Evolutionary conservation across 2,329 filamentous ascomycete genomes (phyloP), one percentile per base, ranked within the genome.

Genomic region (Penicillium corylophilum): DNA sequence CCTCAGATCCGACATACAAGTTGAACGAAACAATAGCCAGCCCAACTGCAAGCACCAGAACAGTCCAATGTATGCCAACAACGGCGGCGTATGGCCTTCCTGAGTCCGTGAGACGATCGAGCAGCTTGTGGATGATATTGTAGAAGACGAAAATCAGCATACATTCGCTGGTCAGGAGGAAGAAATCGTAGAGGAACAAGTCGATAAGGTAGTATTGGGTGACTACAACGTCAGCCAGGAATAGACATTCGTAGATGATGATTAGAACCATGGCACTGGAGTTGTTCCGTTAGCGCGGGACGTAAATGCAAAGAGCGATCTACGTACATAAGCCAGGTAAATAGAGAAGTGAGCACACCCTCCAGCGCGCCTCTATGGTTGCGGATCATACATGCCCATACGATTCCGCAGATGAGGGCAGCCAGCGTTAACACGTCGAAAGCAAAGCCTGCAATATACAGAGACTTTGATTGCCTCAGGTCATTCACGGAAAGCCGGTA

Each of bases 111-210:
- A 62, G 51, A 8, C 56, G 51, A 9, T 54, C 48, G 20, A 66
- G 52, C 8, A 57, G 31, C 39, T 44, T 31, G 35, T 65, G 55
- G 9, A 62, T 54, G 15, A 64, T 36, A 3, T 42, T 45, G 46
- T 60, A 66, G 49, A 65, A 60, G 33, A 60, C 50, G 24, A 55
- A 57, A 39, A 60, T 54, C 12, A 60, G 35, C 13, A 65, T 8
- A 18, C 55, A 52, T 10, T 45, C 18, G 2, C 33, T 51, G 10
- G 56, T 6, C n/a, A 57, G 16, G 24, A 8, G 10, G 50, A 66
- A 66, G 18, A 64, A 57, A 1, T 48, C 26, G 9, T 43, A 12
- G 13, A 65, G 41, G 50, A 66, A 63, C 6, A 51, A 31, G n/a
- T 46, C 29, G 44, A 64, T 56, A 6, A 57, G 29, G 23, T 59